These are phyloP conservation scores for Globisporangium parvum DNA, from an alignment of 352 stramenopile genomes.

Conservation along the genomic window DNA sequence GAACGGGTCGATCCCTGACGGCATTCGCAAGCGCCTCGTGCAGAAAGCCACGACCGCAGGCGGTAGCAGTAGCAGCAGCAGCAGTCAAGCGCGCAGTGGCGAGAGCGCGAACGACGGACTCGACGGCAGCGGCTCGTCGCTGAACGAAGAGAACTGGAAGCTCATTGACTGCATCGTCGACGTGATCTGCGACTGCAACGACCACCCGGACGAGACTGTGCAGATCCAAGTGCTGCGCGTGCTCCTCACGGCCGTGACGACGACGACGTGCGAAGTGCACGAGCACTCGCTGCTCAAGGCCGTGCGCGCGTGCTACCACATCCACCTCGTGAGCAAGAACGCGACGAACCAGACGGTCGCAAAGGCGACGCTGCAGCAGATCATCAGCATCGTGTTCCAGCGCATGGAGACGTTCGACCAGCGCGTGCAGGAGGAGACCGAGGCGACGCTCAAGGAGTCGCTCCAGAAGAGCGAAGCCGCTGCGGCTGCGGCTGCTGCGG, in stretches of 20 bases:
- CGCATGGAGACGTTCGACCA: constrained; percentile 92
- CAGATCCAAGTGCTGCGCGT: constrained; percentile 92
- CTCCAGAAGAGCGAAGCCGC: constrained; percentile 31
- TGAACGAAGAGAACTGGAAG: constrained; percentile 55
- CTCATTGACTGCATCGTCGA: constrained; percentile 87
- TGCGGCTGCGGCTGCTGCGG: constrained; percentile 11
- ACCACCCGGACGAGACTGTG: constrained; percentile 87
- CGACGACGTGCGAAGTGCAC: constrained; percentile 86
- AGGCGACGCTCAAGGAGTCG: constrained; percentile 44
- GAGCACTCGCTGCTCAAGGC: constrained; percentile 92
- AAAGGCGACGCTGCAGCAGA: constrained; percentile 97
- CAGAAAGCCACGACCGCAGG: constrained; percentile 32
- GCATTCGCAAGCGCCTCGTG: constrained; percentile 54
- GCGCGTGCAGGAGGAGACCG: constrained; percentile 65
- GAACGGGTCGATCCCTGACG: constrained; percentile 50
- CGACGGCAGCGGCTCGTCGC: constrained; percentile 12
- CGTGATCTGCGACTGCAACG: constrained; percentile 87
- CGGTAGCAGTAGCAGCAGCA: constrained; percentile 11
- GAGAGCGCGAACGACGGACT: constrained; percentile 13
- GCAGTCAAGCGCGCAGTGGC: constrained; percentile 6
- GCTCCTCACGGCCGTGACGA: constrained; percentile 89
- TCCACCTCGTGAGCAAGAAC: constrained; percentile 92
- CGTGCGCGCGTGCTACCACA: constrained; percentile 94
- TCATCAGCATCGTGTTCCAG: constrained; percentile 95
- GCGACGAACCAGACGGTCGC: constrained; percentile 95